Evolutionary conservation across 2,329 filamentous ascomycete genomes (phyloP), one percentile per base, ranked within the genome.

Genomic region (Drechslerella stenobrocha): DNA sequence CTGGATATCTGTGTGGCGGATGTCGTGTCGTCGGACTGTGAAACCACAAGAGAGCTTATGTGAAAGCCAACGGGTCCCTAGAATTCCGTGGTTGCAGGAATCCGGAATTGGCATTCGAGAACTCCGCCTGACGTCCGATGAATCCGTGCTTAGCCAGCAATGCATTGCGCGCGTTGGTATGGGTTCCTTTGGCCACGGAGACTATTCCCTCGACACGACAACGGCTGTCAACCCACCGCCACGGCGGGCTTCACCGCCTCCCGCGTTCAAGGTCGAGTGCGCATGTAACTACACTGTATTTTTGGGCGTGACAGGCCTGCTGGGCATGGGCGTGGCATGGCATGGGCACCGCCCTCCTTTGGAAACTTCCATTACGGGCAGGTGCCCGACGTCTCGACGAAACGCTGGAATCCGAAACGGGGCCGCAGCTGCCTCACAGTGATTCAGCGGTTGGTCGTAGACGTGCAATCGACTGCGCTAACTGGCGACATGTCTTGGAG

Each of bases 321-420:
- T 18, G 37, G 37, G 13, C 22, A 18, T 9, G 8, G 3, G 15
- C 15, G 6, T 42, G 13, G 37, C 37, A 42, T 13, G 37, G 37
- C 37, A 8, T 20, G 37, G 8, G 37, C 37, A 42, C 37, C 37
- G 37, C 37, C 37, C 37, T 18, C 37, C n/a, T n/a, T n/a, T n/a
- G n/a, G n/a, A n/a, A n/a, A n/a, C n/a, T 42, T 42, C 37, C 37
- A 18, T 20, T 42, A 42, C 18, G 6, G 22, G 37, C 37, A 42
- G 37, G 37, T 18, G 37, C 37, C 28, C 28, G 28, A 11, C 28
- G 28, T 30, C 28, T 30, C 5, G 37, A 42, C 37, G 37, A 42
- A 42, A 42, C 37, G 37, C 7, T 42, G 15, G 37, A 42, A 42
- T 42, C 18, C 37, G 37, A 42, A 42, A 42, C 37, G 7, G 37